Conservation (phyloP, 805 yeast genomes). For the Pichia nakasei region DNA sequence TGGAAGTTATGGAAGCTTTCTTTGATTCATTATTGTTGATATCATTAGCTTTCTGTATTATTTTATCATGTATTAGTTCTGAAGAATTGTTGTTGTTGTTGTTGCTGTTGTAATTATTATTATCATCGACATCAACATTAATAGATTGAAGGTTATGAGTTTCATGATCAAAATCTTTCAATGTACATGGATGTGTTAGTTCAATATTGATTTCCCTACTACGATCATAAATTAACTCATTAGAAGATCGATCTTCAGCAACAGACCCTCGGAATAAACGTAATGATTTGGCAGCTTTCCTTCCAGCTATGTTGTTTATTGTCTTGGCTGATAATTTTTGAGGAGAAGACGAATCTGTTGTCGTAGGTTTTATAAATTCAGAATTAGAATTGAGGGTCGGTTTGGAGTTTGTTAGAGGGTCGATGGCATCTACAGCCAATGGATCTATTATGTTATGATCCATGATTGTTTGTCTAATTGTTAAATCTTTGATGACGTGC, state of each 20-base stretch:
- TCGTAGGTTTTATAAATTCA: no score
- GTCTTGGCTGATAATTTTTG: slow-evolving; percentile 5
- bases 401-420: no score
- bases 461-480: no score
- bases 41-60: no score
- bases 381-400: no score
- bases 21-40: background rate
- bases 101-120: background rate
- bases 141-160: background rate
- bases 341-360: background rate
- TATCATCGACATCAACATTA: background rate
- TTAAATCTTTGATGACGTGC: no score
- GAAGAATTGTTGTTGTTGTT: background rate
- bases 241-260: background rate
- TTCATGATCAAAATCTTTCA: background rate
- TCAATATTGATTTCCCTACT: background rate
- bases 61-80: no score
- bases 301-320: slow-evolving; percentile 23
- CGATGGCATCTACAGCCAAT: no score
- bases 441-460: no score
- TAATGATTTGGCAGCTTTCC: slow-evolving; percentile 39
- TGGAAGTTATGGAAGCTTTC: background rate
- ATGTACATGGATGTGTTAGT: slow-evolving; percentile 4
- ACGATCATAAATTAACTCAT: background rate
- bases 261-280: slow-evolving; percentile 35